These are phyloP conservation scores for Pilatotrama ljubarskyi DNA, from an alignment of 768 basidiomycete genomes.

Conservation along the genomic window DNA sequence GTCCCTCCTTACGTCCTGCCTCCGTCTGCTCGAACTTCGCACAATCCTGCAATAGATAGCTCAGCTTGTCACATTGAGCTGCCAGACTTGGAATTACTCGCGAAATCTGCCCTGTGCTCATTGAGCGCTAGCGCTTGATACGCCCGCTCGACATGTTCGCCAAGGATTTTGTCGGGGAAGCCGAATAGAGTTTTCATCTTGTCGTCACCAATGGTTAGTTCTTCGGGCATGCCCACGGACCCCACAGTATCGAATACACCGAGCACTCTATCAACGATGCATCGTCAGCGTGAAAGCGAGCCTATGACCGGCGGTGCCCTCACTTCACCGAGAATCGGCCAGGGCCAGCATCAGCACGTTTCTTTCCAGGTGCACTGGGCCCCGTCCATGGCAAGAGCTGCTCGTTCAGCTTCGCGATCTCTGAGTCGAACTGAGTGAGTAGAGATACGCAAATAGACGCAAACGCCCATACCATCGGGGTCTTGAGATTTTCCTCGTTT, in stretches of 20 bases:
- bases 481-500: slow-evolving; percentile 57
- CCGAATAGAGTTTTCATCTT: slow-evolving; percentile 58
- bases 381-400: slow-evolving; percentile 56
- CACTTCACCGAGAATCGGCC: slow-evolving; percentile 65
- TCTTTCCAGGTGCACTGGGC: slow-evolving; percentile 52
- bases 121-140: slow-evolving; percentile 73
- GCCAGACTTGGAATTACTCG: slow-evolving; percentile 33
- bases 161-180: slow-evolving; percentile 59
- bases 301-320: slow-evolving; percentile 16
- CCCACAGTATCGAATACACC: slow-evolving; percentile 84
- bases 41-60: slow-evolving; percentile 44
- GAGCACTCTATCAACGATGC: slow-evolving; percentile 49
- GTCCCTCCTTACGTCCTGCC: slow-evolving; percentile 51
- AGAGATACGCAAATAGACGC: not conserved
- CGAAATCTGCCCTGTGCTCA: slow-evolving; percentile 68
- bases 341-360: slow-evolving; percentile 47
- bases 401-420: slow-evolving; percentile 40
- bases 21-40: slow-evolving; percentile 64
- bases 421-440: slow-evolving; percentile 22
- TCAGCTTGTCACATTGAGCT: not conserved
- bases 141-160: slow-evolving; percentile 61
- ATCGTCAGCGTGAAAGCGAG: not conserved
- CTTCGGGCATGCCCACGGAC: slow-evolving; percentile 67
- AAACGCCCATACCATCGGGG: slow-evolving; percentile 47
- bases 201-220: slow-evolving; percentile 48